A percentile compares a stretch with the other conserved stretches of the same genome.
phyloP scores from a whole-genome alignment of 2,329 filamentous ascomycete species.

The Aspergillus hortae region DNA sequence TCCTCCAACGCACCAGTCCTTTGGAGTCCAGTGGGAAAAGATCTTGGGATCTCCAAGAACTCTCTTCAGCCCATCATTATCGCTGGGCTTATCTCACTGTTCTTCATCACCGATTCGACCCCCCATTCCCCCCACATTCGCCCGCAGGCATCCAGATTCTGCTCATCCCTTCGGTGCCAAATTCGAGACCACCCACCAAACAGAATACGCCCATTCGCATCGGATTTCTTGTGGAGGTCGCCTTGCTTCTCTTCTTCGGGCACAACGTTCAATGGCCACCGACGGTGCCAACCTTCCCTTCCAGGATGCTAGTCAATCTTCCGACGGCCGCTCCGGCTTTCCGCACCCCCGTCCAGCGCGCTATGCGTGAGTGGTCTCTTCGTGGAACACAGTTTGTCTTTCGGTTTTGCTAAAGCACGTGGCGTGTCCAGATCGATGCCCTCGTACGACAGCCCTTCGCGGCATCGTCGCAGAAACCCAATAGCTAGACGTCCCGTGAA shows the following conservation, averaged over 20 bases:
- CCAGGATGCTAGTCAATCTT: constrained; percentile 16
- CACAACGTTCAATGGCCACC: constrained; percentile 20
- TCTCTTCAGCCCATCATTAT: neutral
- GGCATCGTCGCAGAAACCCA: constrained; percentile 61
- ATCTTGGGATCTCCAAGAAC: neutral
- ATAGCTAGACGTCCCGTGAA: constrained; percentile 62
- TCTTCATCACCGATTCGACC: neutral
- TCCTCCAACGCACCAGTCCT: too few relatives aligned
- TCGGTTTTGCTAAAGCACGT: constrained; percentile 10
- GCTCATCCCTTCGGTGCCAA: neutral
- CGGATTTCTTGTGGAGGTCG: neutral
- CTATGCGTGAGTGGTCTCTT: constrained; percentile 22
- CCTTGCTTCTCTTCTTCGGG: neutral
- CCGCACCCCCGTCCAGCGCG: constrained; percentile 18
- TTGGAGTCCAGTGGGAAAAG: neutral
- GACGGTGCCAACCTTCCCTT: constrained; percentile 14
- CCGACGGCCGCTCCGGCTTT: constrained; percentile 11
- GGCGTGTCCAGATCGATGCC: constrained; percentile 49
- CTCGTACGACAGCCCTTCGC: constrained; percentile 59
- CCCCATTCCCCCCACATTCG: constrained; percentile 20
- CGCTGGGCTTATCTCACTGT: constrained; percentile 4
- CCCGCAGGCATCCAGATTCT: constrained; percentile 17
- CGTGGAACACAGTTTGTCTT: neutral
- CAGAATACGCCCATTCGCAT: neutral
- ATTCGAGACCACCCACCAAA: neutral